Conservation (phyloP, 1,284 basidiomycete genomes). For the Sanghuangporus weigelae region DNA sequence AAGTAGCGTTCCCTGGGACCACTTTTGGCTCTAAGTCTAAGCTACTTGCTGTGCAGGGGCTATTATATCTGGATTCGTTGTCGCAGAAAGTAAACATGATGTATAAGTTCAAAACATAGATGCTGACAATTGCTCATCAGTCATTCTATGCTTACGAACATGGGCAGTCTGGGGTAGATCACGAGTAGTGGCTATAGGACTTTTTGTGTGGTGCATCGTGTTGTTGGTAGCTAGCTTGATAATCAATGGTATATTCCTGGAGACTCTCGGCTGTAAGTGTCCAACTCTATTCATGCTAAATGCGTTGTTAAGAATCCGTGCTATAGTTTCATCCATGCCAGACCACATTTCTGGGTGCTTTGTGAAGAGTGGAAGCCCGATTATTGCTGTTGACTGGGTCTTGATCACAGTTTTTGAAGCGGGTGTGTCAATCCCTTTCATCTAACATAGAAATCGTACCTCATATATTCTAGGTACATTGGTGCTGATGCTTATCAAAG, state of each 20-base stretch:
- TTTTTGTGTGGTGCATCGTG: not conserved
- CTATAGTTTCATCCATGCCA: not conserved
- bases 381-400: not conserved
- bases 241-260: not conserved
- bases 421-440: not conserved
- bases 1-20: not conserved
- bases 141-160: not conserved
- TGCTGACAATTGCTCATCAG: not conserved
- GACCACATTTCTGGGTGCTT: not conserved
- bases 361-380: not conserved
- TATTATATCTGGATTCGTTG: not conserved
- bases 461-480: not conserved
- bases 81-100: not conserved
- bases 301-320: not conserved
- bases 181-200: not conserved
- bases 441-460: not conserved
- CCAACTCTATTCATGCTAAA: not conserved
- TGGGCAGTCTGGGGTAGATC: slow-evolving; percentile 1
- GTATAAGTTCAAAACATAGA: not conserved
- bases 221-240: not conserved
- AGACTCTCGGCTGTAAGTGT: not conserved
- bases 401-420: slow-evolving; percentile 7
- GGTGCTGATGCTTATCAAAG: not conserved
- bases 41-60: not conserved
- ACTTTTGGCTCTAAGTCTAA: not conserved